Percentiles rank a stretch among this genome's conserved stretches.
Evolutionary conservation across 2,329 filamentous ascomycete genomes (phyloP).

Genomic region (Scedosporium dehoogii): DNA sequence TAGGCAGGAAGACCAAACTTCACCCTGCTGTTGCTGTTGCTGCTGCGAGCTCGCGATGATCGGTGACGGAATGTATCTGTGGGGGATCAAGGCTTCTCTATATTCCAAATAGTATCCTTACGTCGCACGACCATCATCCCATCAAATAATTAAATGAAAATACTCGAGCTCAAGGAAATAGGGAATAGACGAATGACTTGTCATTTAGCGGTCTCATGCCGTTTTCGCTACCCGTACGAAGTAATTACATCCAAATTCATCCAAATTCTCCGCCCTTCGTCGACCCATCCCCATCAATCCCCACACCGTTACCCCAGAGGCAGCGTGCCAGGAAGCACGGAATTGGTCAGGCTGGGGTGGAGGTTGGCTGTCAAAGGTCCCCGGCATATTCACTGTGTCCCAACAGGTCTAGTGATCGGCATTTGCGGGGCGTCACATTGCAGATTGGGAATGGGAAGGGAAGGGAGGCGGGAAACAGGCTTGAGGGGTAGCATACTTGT

Average conservation of each 20-base stretch:
- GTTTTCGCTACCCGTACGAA: too few species aligned
- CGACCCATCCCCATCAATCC: background rate
- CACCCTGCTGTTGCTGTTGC: too few species aligned
- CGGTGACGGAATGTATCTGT: too few species aligned
- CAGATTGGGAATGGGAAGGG: background rate
- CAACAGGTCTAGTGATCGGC: background rate
- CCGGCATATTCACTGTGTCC: background rate
- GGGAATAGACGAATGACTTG: too few species aligned
- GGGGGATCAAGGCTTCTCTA: too few species aligned
- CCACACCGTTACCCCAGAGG: background rate
- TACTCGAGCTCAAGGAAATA: too few species aligned
- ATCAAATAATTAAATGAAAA: too few species aligned
- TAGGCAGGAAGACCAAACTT: too few species aligned
- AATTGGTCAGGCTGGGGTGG: background rate
- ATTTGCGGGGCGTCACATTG: background rate
- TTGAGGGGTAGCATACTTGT: background rate
- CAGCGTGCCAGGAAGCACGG: background rate
- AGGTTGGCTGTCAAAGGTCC: background rate
- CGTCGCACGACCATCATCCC: too few species aligned
- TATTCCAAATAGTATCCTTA: too few species aligned
- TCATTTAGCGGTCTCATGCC: too few species aligned
- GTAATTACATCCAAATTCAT: background rate
- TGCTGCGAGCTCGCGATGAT: too few species aligned
- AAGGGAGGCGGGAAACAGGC: background rate
- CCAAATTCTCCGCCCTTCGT: background rate